phyloP scores from a whole-genome alignment of 2,329 filamentous ascomycete species.

The Xylariaceae sp. region DNA sequence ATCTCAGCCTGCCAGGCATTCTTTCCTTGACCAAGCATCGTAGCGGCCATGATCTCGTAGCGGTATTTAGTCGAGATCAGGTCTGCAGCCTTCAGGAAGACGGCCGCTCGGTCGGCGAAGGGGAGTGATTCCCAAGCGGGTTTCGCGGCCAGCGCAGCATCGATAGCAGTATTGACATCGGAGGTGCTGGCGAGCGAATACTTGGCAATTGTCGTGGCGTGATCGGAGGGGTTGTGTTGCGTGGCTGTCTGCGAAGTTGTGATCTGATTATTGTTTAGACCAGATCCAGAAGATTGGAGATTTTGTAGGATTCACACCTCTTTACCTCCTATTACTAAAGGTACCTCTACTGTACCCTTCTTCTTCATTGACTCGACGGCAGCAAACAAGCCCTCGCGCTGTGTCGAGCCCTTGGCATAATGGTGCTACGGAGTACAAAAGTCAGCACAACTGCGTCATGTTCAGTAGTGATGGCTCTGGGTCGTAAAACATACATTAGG shows the following conservation, averaged over 20 bases:
- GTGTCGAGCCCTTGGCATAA: slow-evolving; percentile 77
- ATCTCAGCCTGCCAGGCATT: slow-evolving; percentile 99
- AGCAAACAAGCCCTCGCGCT: slow-evolving; percentile 70
- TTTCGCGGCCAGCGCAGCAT: slow-evolving; percentile 81
- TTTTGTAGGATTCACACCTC: slow-evolving; percentile 47
- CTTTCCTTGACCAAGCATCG: slow-evolving; percentile 95
- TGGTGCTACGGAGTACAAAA: slow-evolving; percentile 75
- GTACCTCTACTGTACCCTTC: slow-evolving; percentile 69
- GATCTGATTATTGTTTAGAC: slow-evolving; percentile 44
- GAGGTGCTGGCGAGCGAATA: slow-evolving; percentile 77
- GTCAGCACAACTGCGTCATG: too few species aligned
- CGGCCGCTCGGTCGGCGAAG: slow-evolving; percentile 83
- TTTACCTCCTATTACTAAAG: slow-evolving; percentile 78
- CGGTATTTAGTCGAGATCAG: slow-evolving; percentile 88
- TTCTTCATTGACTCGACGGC: slow-evolving; percentile 68
- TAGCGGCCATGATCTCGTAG: slow-evolving; percentile 93
- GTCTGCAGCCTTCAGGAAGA: slow-evolving; percentile 96
- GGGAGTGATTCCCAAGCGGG: slow-evolving; percentile 79
- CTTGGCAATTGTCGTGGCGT: slow-evolving; percentile 70
- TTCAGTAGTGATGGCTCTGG: too few species aligned
- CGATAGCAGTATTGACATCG: slow-evolving; percentile 76
- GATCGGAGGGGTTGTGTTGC: slow-evolving; percentile 80
- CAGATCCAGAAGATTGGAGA: not conserved
- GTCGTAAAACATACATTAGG: slow-evolving; percentile 69
- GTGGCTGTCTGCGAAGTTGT: slow-evolving; percentile 60